phyloP scores from a whole-genome alignment of 2,329 filamentous ascomycete genomes.

The Venturia aucupariae region DNA sequence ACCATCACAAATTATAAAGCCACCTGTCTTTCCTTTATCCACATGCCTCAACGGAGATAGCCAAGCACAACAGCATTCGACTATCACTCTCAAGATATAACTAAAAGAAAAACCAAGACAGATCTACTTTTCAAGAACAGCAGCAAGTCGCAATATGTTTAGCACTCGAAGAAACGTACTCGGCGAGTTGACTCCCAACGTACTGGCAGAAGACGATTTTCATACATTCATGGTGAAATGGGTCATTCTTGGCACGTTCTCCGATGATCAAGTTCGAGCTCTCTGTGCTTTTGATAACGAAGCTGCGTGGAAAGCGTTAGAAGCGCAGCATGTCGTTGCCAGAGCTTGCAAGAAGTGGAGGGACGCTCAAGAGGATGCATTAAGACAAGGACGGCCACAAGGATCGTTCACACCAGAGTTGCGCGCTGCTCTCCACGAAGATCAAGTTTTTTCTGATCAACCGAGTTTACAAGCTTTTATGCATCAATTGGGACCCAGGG shows the following conservation, averaged over 20 bases:
- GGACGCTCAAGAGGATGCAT: background rate
- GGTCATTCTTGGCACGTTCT: background rate
- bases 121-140: background rate
- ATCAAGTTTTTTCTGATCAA: background rate
- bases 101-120: background rate
- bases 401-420: background rate
- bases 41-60: background rate
- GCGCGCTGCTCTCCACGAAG: background rate
- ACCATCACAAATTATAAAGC: background rate
- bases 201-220: background rate
- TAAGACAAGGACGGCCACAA: background rate
- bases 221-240: background rate
- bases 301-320: background rate
- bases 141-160: background rate
- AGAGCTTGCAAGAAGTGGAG: background rate
- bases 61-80: background rate
- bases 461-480: background rate
- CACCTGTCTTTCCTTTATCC: background rate
- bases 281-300: background rate
- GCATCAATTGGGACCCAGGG: background rate
- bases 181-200: background rate
- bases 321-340: background rate
- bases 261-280: background rate
- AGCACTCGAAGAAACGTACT: background rate
- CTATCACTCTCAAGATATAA: background rate